Percentiles rank a stretch among this genome's conserved stretches.
Conservation (phyloP, 805 yeast genomes). For the Candida oleophila region DNA sequence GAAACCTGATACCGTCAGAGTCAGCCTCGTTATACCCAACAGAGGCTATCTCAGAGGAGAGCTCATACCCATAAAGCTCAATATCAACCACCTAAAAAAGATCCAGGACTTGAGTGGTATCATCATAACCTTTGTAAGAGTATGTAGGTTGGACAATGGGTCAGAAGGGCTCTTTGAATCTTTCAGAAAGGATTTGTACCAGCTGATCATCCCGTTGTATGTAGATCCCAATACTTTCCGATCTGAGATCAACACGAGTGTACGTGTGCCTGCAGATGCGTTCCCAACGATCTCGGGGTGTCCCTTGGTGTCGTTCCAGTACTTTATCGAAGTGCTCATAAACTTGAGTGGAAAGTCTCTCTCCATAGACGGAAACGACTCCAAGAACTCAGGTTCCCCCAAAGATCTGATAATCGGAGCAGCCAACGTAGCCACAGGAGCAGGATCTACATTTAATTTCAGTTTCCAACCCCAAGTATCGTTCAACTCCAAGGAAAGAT, state of each 20-base stretch:
- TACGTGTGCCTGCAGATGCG: conserved; percentile 78
- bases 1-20: conserved; percentile 32
- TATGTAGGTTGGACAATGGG: conserved; percentile 63
- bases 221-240: conserved; percentile 66
- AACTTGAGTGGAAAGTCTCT: conserved; percentile 66
- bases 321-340: conserved; percentile 79
- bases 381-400: conserved; percentile 7
- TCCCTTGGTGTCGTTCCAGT: conserved; percentile 74
- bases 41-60: conserved; percentile 83
- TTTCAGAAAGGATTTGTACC: conserved; percentile 81
- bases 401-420: conserved; percentile 5
- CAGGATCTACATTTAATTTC: conserved; percentile 17
- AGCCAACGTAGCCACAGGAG: conserved; percentile 11
- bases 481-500: conserved; percentile 29
- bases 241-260: conserved; percentile 57
- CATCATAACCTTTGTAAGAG: conserved; percentile 75
- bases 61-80: conserved; percentile 65
- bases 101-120: conserved; percentile 71
- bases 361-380: conserved; percentile 21
- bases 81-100: conserved; percentile 67
- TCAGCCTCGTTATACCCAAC: conserved; percentile 42
- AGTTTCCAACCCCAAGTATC: conserved; percentile 21
- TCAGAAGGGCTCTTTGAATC: conserved; percentile 64
- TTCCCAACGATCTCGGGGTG: conserved; percentile 81
- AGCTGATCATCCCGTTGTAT: conserved; percentile 70